Conservation (phyloP, 345 rosid species). For the Aethionema arabicum region DNA sequence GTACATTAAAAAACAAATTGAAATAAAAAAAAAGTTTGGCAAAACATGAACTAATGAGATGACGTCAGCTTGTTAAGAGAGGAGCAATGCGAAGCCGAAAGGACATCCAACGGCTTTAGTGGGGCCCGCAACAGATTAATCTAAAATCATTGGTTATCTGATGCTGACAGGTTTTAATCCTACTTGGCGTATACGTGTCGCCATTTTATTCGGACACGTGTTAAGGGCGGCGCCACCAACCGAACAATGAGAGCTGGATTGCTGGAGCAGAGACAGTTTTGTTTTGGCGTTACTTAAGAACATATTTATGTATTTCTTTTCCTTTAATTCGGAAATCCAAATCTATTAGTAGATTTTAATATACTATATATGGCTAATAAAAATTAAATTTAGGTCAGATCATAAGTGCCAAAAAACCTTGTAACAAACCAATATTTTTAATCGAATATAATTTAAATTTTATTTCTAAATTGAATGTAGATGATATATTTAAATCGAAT, state of each 20-base stretch:
- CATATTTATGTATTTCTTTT: slow-evolving; percentile 23
- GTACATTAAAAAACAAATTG: too few species aligned
- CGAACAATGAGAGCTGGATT: slow-evolving; percentile 55
- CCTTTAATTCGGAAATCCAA: background rate
- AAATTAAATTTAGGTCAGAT: too few species aligned
- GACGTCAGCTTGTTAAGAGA: slow-evolving; percentile 22
- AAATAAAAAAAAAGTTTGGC: too few species aligned
- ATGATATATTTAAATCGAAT: too few species aligned
- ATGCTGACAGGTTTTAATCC: slow-evolving; percentile 39
- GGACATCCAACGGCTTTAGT: slow-evolving; percentile 32
- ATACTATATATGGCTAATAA: background rate
- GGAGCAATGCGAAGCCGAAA: slow-evolving; percentile 16
- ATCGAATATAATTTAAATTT: too few species aligned
- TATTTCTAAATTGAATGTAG: too few species aligned
- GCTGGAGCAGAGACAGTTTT: slow-evolving; percentile 32
- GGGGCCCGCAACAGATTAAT: slow-evolving; percentile 31
- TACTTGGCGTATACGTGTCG: slow-evolving; percentile 41
- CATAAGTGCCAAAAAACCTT: too few species aligned
- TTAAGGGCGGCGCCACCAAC: slow-evolving; percentile 86
- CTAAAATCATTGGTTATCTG: slow-evolving; percentile 47
- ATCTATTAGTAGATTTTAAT: background rate
- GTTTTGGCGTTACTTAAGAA: slow-evolving; percentile 12
- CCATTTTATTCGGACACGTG: slow-evolving; percentile 29
- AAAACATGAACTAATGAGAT: slow-evolving; percentile 13
- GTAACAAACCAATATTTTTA: too few species aligned